A percentile compares a stretch with the other conserved stretches of the same genome.
Evolutionary conservation across 257 asterid genomes (phyloP).

Genomic region (Thymus quinquecostatus): DNA sequence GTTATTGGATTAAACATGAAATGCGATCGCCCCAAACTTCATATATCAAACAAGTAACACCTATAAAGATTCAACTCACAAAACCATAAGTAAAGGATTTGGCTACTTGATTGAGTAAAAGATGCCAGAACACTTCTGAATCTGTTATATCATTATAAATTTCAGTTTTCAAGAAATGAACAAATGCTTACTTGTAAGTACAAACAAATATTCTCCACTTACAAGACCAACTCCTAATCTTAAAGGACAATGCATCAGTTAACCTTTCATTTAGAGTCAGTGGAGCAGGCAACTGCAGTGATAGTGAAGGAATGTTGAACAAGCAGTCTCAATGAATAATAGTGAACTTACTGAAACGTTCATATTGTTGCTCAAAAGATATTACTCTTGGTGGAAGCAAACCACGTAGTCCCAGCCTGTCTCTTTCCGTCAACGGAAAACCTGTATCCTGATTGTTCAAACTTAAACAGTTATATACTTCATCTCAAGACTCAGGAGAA

Average conservation of each 20-base stretch:
- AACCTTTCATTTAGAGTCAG: background rate
- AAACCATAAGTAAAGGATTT: background rate
- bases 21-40: background rate
- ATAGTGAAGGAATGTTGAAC: conserved; percentile 11
- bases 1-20: conserved; percentile 10
- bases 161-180: too few species aligned
- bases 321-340: conserved; percentile 7
- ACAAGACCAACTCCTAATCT: background rate
- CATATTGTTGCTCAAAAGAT: conserved; percentile 96
- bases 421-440: conserved; percentile 94
- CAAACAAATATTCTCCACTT: conserved; percentile 11
- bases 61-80: background rate
- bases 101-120: conserved; percentile 18
- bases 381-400: conserved; percentile 98
- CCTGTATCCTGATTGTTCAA: conserved; percentile 81
- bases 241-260: background rate
- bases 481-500: background rate
- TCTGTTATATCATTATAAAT: background rate
- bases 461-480: conserved; percentile 27
- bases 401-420: conserved; percentile 94
- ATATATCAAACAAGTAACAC: background rate
- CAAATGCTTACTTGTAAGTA: background rate
- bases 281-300: conserved; percentile 7
- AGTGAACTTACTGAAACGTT: conserved; percentile 84
- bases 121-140: background rate